These are phyloP conservation scores for Datura wrightii DNA, from an alignment of 257 asterid species.

Conservation along the genomic window DNA sequence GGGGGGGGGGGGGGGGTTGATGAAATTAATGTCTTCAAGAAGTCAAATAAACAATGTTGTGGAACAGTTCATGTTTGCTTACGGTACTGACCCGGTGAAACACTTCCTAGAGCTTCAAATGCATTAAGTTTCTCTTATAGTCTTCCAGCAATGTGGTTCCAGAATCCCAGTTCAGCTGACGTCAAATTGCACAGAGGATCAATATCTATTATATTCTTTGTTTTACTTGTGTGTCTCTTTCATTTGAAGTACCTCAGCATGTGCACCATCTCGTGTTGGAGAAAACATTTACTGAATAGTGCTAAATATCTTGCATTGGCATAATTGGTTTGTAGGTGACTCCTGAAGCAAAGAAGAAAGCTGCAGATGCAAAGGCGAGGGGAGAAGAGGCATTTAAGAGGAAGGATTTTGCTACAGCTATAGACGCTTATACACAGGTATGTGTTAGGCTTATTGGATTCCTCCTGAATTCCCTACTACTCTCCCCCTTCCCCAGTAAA, in stretches of 20 bases:
- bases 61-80: constrained; percentile 22
- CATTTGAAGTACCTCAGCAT: neutral
- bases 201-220: neutral
- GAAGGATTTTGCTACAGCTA: constrained; percentile 65
- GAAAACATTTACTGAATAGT: neutral
- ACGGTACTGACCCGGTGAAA: neutral
- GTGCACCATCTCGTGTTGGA: neutral
- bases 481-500: neutral
- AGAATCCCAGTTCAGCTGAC: neutral
- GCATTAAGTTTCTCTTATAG: neutral
- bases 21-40: neutral
- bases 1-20: too few species aligned
- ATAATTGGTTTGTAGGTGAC: constrained; percentile 57
- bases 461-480: neutral
- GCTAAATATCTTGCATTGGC: constrained; percentile 18
- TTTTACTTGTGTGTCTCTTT: neutral
- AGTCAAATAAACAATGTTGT: constrained; percentile 27
- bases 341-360: constrained; percentile 79
- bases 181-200: constrained; percentile 7
- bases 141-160: neutral
- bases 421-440: constrained; percentile 97
- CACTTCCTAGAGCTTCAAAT: neutral
- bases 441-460: constrained; percentile 12
- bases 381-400: constrained; percentile 83
- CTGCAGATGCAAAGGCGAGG: constrained; percentile 88